A percentile compares a stretch with the other conserved stretches of the same genome.
These are phyloP conservation scores for sweet orange (Citrus sinensis) DNA, from an alignment of 345 rosid species.

Conservation along the genomic window DVS_A1.0 CM039169.1:28110001-28110500, in stretches of 20 bases:
- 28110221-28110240: neutral
- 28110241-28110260: neutral
- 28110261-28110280: neutral
- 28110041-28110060: constrained; percentile 43
- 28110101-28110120: constrained; percentile 12
- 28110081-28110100: constrained; percentile 9
- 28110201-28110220: neutral
- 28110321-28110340: neutral
- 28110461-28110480: too few relatives aligned
- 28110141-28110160: neutral
- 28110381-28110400: neutral
- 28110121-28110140: neutral
- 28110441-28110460: neutral
- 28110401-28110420: neutral
- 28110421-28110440: neutral
- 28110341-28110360: neutral
- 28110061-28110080: constrained; percentile 14
- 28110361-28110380: neutral
- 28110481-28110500: too few relatives aligned
- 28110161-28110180: neutral
- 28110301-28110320: neutral
- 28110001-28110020: neutral
- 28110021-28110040: constrained; percentile 1
- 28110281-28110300: constrained; percentile 3
- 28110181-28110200: neutral